Evolutionary conservation across 768 basidiomycete species (phyloP).

Genomic region (Coprinopsis sp.): DNA sequence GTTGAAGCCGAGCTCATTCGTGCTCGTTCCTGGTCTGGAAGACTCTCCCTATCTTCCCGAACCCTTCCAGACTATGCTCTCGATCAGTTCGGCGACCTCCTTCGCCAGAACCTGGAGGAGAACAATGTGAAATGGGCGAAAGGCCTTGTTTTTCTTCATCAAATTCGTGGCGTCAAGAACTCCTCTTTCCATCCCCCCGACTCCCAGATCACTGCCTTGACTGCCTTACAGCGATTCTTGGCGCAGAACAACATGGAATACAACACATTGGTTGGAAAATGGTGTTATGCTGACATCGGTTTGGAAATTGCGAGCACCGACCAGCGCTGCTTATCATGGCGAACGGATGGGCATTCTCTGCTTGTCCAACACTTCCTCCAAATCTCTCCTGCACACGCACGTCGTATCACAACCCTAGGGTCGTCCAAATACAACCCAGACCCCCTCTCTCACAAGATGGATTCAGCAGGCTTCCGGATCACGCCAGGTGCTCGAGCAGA

Average conservation of each 20-base stretch:
- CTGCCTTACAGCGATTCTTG: constrained; percentile 3
- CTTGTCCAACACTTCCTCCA: background rate
- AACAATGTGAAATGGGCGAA: constrained; percentile 4
- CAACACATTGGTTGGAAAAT: constrained; percentile 17
- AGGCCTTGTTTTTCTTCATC: constrained; percentile 9
- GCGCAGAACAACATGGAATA: background rate
- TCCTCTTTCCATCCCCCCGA: background rate
- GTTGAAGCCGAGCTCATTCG: background rate
- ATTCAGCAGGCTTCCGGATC: constrained; percentile 13
- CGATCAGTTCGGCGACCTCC: background rate
- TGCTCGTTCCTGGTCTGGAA: background rate
- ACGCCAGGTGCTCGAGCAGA: constrained; percentile 3
- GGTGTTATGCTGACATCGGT: constrained; percentile 20
- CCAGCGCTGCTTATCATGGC: constrained; percentile 17
- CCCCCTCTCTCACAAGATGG: constrained; percentile 11
- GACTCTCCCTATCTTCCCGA: background rate
- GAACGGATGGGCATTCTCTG: background rate
- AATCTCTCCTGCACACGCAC: background rate
- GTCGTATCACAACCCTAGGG: background rate
- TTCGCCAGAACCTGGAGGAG: background rate
- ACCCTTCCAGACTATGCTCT: background rate
- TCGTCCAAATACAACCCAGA: constrained; percentile 14
- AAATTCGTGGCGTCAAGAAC: constrained; percentile 11
- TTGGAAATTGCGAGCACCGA: constrained; percentile 13
- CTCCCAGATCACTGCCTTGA: background rate